These are phyloP conservation scores for Talaromyces stipitatus DNA, from an alignment of 495 filamentous ascomycete genomes.

Conservation along the genomic window DNA sequence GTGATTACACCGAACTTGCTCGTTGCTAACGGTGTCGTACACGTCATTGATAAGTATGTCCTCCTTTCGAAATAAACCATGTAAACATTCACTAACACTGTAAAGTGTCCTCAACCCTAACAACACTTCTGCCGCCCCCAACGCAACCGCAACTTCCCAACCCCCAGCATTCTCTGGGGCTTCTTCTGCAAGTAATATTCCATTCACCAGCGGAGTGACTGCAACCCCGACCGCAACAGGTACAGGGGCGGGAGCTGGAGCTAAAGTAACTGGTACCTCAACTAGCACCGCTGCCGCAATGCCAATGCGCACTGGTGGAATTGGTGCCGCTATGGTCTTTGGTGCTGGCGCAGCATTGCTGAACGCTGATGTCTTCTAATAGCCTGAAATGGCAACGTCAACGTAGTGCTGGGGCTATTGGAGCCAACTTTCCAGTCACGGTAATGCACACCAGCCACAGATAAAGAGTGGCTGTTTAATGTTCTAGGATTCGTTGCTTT, in stretches of 20 bases:
- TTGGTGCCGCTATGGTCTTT: constrained; percentile 32
- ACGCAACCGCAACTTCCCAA: constrained; percentile 34
- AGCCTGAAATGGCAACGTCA: not conserved
- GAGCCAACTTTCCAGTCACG: too few species aligned
- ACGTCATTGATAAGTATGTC: constrained; percentile 2
- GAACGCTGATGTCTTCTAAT: not conserved
- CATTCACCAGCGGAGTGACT: constrained; percentile 25
- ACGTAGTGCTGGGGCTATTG: too few species aligned
- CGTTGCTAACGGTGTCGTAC: constrained; percentile 55
- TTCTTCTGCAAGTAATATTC: constrained; percentile 12
- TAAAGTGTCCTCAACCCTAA: constrained; percentile 54
- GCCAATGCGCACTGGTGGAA: constrained; percentile 23
- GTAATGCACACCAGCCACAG: too few species aligned
- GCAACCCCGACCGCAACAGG: constrained; percentile 15
- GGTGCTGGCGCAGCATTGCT: constrained; percentile 23
- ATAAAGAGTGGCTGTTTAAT: too few species aligned
- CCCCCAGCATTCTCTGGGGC: constrained; percentile 46
- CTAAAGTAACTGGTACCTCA: not conserved
- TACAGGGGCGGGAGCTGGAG: constrained; percentile 6
- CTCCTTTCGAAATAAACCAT: not conserved
- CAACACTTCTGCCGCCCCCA: constrained; percentile 37
- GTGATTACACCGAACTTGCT: constrained; percentile 54
- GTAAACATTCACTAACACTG: not conserved
- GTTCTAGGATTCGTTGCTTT: too few species aligned
- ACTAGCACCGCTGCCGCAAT: constrained; percentile 7